These are phyloP conservation scores for Boletellus deceptivus DNA, from an alignment of 1,284 basidiomycete genomes.

Conservation along the genomic window DNA sequence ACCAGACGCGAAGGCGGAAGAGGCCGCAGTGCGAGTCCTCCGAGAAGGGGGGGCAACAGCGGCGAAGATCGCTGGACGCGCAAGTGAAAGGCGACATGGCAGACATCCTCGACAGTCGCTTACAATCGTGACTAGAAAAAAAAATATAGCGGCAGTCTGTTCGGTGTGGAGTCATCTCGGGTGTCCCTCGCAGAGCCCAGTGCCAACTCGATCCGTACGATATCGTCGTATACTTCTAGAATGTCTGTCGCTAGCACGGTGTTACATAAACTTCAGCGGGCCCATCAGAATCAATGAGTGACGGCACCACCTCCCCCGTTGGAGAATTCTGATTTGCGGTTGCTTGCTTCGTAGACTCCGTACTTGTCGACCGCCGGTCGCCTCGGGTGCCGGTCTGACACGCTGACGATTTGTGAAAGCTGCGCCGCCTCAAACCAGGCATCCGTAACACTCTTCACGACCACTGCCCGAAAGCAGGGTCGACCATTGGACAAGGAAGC, in stretches of 20 bases:
- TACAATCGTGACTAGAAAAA: neutral
- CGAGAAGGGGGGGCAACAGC: constrained; percentile 53
- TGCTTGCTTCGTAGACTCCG: neutral
- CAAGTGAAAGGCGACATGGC: constrained; percentile 38
- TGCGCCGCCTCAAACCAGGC: constrained; percentile 53
- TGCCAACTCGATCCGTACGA: neutral
- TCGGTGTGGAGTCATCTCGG: no score
- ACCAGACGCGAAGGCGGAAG: constrained; percentile 59
- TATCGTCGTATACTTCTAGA: neutral
- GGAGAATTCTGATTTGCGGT: neutral
- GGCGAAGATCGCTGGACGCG: constrained; percentile 79
- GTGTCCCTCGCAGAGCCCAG: neutral
- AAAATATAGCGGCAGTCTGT: no score
- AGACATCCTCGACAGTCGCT: neutral
- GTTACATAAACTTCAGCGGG: neutral
- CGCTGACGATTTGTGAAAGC: neutral
- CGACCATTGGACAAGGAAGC: constrained; percentile 89
- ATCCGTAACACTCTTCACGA: constrained; percentile 54
- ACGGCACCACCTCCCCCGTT: neutral
- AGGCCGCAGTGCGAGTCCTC: constrained; percentile 71
- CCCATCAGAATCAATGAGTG: no score
- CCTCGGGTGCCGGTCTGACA: neutral
- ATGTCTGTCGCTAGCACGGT: neutral
- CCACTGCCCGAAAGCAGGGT: constrained; percentile 44
- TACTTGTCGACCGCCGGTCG: neutral